phyloP scores from a whole-genome alignment of 2,329 filamentous ascomycete genomes.

The Dothistroma septosporum region DNA sequence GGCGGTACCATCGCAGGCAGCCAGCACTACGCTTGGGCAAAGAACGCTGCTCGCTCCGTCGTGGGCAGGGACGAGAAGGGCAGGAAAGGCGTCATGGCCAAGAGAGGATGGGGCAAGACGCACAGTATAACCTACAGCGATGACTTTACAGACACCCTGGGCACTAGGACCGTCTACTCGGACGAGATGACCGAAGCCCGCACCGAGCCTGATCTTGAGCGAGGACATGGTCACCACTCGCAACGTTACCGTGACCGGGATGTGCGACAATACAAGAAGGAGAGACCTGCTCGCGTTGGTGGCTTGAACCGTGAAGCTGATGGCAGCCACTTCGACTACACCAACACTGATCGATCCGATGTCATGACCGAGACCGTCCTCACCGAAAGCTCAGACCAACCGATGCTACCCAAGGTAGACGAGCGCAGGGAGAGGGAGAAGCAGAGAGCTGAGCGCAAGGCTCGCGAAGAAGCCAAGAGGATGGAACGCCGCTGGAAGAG shows the following conservation, averaged over 20 bases:
- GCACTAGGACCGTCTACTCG: conserved; percentile 26
- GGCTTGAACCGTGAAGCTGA: conserved; percentile 82
- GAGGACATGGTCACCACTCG: conserved; percentile 33
- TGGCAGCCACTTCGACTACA: conserved; percentile 74
- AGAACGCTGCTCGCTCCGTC: conserved; percentile 34
- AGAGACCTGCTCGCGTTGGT: conserved; percentile 80
- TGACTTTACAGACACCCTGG: conserved; percentile 38
- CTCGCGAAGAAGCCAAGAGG: conserved; percentile 36
- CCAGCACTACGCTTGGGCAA: conserved; percentile 51
- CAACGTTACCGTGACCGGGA: conserved; percentile 58
- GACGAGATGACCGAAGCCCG: conserved; percentile 33
- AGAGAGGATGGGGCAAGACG: conserved; percentile 40
- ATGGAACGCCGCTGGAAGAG: conserved; percentile 39
- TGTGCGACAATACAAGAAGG: conserved; percentile 77
- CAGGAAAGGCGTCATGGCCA: conserved; percentile 35
- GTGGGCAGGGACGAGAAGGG: conserved; percentile 46
- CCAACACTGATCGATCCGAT: conserved; percentile 61
- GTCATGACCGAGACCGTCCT: conserved; percentile 44
- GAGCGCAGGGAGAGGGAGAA: conserved; percentile 34
- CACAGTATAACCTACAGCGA: conserved; percentile 43
- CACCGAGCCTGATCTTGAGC: conserved; percentile 25
- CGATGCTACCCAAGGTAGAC: conserved; percentile 26
- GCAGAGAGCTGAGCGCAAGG: conserved; percentile 39
- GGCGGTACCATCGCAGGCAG: conserved; percentile 69
- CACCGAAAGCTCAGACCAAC: conserved; percentile 47